These are phyloP conservation scores for Cardamine resedifolia DNA, from an alignment of 345 rosid genomes.

Conservation along the genomic window DNA sequence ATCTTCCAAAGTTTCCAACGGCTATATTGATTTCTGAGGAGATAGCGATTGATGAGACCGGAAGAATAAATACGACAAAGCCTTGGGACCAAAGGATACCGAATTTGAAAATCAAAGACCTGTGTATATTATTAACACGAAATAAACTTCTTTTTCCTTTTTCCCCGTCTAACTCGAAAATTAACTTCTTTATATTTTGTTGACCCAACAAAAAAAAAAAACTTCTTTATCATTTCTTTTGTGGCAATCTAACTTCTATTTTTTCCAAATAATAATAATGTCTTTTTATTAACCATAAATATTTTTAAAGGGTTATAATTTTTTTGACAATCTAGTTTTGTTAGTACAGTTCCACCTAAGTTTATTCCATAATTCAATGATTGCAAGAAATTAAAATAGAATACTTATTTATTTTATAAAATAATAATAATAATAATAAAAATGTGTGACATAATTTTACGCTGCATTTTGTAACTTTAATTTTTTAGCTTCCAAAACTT, in stretches of 20 bases:
- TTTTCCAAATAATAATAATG: not conserved
- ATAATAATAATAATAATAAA: slow-evolving; percentile 11
- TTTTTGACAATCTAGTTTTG: not conserved
- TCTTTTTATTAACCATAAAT: too few species aligned
- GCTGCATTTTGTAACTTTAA: not conserved
- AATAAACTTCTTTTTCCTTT: not conserved
- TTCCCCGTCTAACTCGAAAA: too few species aligned
- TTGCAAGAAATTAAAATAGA: not conserved
- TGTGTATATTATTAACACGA: not conserved
- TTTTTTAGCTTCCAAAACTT: slow-evolving; percentile 37
- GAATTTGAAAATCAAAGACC: not conserved
- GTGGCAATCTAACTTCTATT: not conserved
- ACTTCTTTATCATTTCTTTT: not conserved
- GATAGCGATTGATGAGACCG: slow-evolving; percentile 24
- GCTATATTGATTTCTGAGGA: slow-evolving; percentile 21
- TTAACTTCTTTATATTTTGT: too few species aligned
- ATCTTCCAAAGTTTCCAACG: slow-evolving; percentile 22
- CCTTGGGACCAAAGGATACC: slow-evolving; percentile 12
- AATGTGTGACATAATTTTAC: slow-evolving; percentile 23
- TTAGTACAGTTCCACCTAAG: too few species aligned
- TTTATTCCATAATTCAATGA: not conserved
- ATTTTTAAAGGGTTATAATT: not conserved
- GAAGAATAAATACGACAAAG: slow-evolving; percentile 1
- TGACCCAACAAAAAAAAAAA: too few species aligned
- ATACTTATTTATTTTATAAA: not conserved